Evolutionary conservation across 257 asterid species (phyloP).

Genomic region (Solanum raphanifolium): DNA sequence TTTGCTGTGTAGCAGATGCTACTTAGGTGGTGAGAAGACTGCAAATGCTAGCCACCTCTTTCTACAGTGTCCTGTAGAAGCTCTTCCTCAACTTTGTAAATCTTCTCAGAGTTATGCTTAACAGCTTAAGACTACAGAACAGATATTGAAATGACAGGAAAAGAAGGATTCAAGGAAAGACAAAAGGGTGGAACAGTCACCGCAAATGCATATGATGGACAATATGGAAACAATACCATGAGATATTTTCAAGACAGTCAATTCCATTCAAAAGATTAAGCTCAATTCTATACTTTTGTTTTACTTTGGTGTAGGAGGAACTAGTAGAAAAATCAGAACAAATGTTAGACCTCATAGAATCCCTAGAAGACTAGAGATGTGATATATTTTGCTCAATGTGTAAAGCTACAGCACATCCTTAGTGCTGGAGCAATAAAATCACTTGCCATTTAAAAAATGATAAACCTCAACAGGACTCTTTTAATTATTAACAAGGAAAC

Average conservation of each 20-base stretch:
- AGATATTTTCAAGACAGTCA: neutral
- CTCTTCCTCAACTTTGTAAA: neutral
- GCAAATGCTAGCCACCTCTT: neutral
- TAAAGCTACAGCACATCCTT: neutral
- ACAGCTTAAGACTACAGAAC: neutral
- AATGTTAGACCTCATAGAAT: neutral
- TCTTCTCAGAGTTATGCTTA: neutral
- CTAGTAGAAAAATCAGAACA: neutral
- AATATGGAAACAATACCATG: neutral
- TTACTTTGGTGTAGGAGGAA: neutral
- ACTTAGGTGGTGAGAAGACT: neutral
- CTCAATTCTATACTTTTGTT: neutral
- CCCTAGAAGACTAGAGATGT: neutral
- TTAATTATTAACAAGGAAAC: neutral
- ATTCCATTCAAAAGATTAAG: neutral
- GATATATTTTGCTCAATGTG: neutral
- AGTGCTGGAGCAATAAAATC: neutral
- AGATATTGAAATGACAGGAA: neutral
- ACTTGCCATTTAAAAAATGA: neutral
- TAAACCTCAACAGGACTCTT: neutral
- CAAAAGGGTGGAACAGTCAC: neutral
- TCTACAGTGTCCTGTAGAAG: neutral
- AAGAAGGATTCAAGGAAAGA: neutral
- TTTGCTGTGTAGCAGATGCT: neutral
- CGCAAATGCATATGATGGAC: neutral